Base-by-base conservation (phyloP, 805 yeast genomes). In the Lipomyces yamanashiensis region DNA sequence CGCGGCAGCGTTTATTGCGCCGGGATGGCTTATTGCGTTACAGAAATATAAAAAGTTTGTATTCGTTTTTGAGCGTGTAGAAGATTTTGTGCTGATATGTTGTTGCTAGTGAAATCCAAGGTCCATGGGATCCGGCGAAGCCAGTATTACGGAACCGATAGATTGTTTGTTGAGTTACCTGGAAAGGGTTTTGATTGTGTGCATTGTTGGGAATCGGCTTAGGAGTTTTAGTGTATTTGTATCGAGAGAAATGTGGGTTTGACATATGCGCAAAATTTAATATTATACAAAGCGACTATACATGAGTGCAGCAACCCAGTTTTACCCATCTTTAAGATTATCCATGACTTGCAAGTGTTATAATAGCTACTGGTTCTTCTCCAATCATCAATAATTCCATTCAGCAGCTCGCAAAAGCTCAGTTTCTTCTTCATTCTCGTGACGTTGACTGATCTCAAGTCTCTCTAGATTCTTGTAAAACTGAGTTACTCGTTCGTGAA, bases 111-210 rank as follows among this genome's bases (percentile, higher is more conserved):
- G 96, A 90, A 74, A 78, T 90, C 58, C 92, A 89, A 74, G 97
- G 97, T 0, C 97, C 97, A 0, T 90, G 97, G 97, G 97, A 90
- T 74, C 85, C 88, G 0, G 96, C 96, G 6, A 85, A 83, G 72
- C 96, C 96, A 0, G 78, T 84, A 8, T 77, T 86, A 33, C 59
- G 71, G 7, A 63, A 37, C 17, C 50, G 67, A 33, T 62, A 49
- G 45, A 37, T 21, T 33, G 36, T 37, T 36, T 19, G 7, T 54
- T n/a, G 19, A 4, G 6, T 2, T 43, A 8, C 17, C 5, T 19
- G 13, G 15, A n/a, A 43, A 19, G 47, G 47, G 1, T 6, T 15
- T 43, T 43, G 10, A 43, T 43, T 2, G 6, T 17, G 47, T n/a
- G 17, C 28, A 28, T 28, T 28, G 5, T 28, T 28, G 28, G 28